Evolutionary conservation across 1,139 yeast genomes (phyloP), one percentile per base, ranked within the genome.

Genomic region (Pneumocystis canis): DNA sequence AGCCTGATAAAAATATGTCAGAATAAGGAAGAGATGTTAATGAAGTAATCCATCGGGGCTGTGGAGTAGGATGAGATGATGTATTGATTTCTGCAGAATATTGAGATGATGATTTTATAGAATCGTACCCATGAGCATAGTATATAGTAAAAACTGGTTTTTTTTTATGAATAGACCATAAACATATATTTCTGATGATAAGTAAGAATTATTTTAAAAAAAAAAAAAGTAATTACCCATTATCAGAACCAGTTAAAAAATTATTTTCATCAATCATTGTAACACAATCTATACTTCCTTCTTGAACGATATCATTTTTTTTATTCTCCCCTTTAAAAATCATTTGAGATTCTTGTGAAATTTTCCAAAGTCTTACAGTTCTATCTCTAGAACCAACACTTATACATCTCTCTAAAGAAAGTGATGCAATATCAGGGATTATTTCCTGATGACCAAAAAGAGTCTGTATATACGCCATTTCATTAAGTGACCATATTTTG

Each of bases 321-420:
- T 72, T 74, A 65, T 73, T 69, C 78, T 65, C 73, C 66, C 96
- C 96, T 71, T 97, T 81, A 74, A 92, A 92, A 0, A 97, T 89
- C 69, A 92, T 80, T 71, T 97, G 81, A 1, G 95, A 83, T 75
- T 92, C 98, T 70, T 94, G 98, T 33, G 95, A 82, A 68, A 92
- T 89, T 74, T 94, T 92, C 98, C 98, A 92, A 70, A 88, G 78
- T 84, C 94, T 86, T 20, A 94, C 97, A 1, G 96, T 87, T 70
- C 95, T 84, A 74, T 92, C 98, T 70, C 98, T 82, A 4, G 95
- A 80, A 28, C 98, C 98, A 32, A 90, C 97, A 30, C 96, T 88
- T 53, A 92, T 92, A 78, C 98, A 92, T 62, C 96, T 83, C 72
- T 92, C 97, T 73, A 84, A 83, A 20, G 83, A 82, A 67, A 92